Base-by-base conservation (phyloP, 2,329 filamentous ascomycete genomes). In the Penicillium sp. region DNA sequence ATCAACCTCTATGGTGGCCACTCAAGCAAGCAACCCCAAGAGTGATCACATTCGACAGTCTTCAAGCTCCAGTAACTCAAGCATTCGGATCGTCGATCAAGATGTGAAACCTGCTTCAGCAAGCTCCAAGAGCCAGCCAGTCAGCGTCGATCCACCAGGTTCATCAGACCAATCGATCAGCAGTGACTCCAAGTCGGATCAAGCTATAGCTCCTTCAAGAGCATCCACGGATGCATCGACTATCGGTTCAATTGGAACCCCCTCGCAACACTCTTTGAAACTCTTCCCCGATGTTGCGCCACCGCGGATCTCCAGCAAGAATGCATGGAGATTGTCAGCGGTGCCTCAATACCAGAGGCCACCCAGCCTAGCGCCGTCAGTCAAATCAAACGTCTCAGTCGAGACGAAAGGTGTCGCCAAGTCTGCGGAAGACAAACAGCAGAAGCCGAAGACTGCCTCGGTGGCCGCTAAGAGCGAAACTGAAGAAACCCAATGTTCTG, bases 231-330 rank as follows among this genome's bases (percentile, higher is more conserved):
- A 45, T 13, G 33, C 26, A 31, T 45, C 42, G 26, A 45, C 24
- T 26, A n/a, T 31, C 42, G 6, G n/a, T n/a, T 31, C 42, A 21
- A 45, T 11, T 31, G 29, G 37, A 24, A 56, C 44, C 14, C 52
- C 64, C 5, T 49, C 58, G 16, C 58, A 60, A 5, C 64, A 56
- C 5, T 52, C 64, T 2, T 50, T 72, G 44, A 72, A 71, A 39
- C 61, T 72, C 18, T 71, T 73, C 51, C 72, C 72, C 16, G 67
- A 71, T 44, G 62, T 67, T 18, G 56, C 67, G 40, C 65, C 71
- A 34, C 65, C 69, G 19, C 70, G 69, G 8, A 56, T 64, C 9
- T 69, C 70, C 6, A 73, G 65, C 52, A 68, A 60, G 43, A 63
- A 52, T 19, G 60, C 65, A 16, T 61, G 59, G 55, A 61, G 68